Conservation (phyloP, 2,329 filamentous ascomycete species). For the Lecanicillium sp. region DNA sequence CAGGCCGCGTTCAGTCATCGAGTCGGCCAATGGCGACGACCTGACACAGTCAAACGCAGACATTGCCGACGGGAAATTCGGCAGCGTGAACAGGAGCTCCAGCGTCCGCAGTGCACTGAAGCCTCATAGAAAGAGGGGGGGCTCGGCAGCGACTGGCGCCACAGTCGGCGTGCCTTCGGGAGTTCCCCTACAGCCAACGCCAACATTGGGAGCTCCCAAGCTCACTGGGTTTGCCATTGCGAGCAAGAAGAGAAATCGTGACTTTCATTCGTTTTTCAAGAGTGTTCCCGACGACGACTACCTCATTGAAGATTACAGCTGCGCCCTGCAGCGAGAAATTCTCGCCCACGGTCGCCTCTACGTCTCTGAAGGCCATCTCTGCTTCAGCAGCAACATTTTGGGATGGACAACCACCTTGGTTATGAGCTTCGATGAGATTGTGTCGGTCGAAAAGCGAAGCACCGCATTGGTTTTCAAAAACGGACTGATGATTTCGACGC, state of each 20-base stretch:
- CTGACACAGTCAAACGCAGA: constrained; percentile 55
- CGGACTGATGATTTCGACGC: constrained; percentile 90
- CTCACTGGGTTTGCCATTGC: constrained; percentile 94
- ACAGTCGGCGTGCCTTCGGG: constrained; percentile 65
- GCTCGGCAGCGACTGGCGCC: constrained; percentile 63
- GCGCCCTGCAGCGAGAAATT: constrained; percentile 91
- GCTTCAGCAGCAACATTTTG: constrained; percentile 98
- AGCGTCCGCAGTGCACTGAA: constrained; percentile 60
- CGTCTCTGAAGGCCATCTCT: constrained; percentile 93
- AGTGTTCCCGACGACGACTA: constrained; percentile 98
- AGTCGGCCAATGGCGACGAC: constrained; percentile 46
- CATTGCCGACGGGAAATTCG: constrained; percentile 54
- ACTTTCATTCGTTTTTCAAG: constrained; percentile 90
- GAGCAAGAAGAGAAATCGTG: constrained; percentile 90
- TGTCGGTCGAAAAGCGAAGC: constrained; percentile 93
- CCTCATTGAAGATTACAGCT: constrained; percentile 97
- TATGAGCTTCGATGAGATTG: constrained; percentile 96
- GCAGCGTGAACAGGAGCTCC: constrained; percentile 54
- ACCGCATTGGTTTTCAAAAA: constrained; percentile 96
- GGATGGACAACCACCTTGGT: constrained; percentile 97
- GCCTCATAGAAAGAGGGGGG: constrained; percentile 70
- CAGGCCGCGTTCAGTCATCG: constrained; percentile 46
- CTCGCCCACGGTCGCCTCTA: constrained; percentile 90
- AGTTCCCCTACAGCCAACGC: constrained; percentile 55
- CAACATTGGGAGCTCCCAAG: constrained; percentile 58